phyloP scores from a whole-genome alignment of 306 rosid species.

The Acacia acuminata region DNA sequence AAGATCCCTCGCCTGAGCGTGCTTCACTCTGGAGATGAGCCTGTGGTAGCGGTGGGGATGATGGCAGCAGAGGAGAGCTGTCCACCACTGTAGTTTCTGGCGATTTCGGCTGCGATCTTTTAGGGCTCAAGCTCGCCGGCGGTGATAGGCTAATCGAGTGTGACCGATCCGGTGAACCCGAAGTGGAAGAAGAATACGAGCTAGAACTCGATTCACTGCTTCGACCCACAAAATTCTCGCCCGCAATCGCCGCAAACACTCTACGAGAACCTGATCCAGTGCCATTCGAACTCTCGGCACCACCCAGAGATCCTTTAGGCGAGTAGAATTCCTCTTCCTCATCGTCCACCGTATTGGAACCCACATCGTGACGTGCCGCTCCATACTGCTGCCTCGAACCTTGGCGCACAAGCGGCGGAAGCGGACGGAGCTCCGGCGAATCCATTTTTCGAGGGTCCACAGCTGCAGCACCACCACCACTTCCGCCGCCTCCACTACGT shows the following conservation, averaged over 20 bases:
- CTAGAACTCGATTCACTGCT: conserved; percentile 35
- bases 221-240: conserved; percentile 20
- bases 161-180: conserved; percentile 57
- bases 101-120: conserved; percentile 50
- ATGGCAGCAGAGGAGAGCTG: conserved; percentile 3
- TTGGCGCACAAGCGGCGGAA: conserved; percentile 54
- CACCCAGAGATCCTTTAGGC: conserved; percentile 75
- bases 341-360: conserved; percentile 47
- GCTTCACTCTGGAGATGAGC: neutral
- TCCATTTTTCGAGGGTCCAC: conserved; percentile 46
- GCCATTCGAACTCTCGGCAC: conserved; percentile 36
- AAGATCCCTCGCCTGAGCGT: conserved; percentile 8
- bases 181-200: conserved; percentile 52
- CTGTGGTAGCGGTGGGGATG: conserved; percentile 24
- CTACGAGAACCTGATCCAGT: conserved; percentile 71
- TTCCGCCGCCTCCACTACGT: neutral
- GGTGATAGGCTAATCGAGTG: conserved; percentile 44
- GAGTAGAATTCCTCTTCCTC: conserved; percentile 82
- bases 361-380: neutral
- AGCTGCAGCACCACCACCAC: neutral
- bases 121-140: conserved; percentile 45
- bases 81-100: conserved; percentile 45
- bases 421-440: conserved; percentile 69
- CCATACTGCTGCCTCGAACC: neutral
- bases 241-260: conserved; percentile 37